Base-by-base conservation (phyloP, 176 grass and related monocot species). In the Themeda triandra region DNA sequence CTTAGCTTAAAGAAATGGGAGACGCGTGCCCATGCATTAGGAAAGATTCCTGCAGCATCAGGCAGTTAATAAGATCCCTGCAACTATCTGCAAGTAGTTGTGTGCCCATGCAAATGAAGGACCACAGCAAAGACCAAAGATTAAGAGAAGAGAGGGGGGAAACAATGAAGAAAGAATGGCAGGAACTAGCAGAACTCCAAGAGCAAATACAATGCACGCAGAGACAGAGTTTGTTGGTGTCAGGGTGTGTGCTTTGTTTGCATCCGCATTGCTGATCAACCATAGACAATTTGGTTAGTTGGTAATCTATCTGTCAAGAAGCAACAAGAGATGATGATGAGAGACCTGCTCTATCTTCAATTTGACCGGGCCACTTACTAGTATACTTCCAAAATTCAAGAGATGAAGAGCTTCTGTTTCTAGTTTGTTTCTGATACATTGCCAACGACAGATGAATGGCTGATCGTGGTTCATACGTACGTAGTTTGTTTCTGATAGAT, bases 181-280 rank as follows among this genome's bases (percentile, higher is more conserved):
- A 69, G 13, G 5, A 19, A 58, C 21, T 0, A 58, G 23, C 23
- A 53, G 45, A 3, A 21, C 48, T 23, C 28, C 51, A 60, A 6
- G 23, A 80, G 41, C 63, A 28, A 53, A 81, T 19, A 15, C 24
- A 32, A 67, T 21, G 41, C 14, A 15, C 8, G n/a, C 25, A 68
- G 37, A 19, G 42, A 19, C 7, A 29, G 39, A 19, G 71, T 87
- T 76, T 21, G 62, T 82, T 82, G 73, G 72, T 48, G 49, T 83
- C 73, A 87, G 49, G 65, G 64, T 70, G 63, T 69, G 36, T 37
- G 23, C 10, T 60, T 71, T 60, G 60, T 28, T 13, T 71, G 80
- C 67, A 58, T 14, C 45, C 64, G 64, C 27, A 25, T 1, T 75
- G 53, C 24, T 13, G 24, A 25, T 63, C 13, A 82, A 46, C 79